Evolutionary conservation across 306 rosid genomes (phyloP).

Genomic region (Datisca glomerata): DNA sequence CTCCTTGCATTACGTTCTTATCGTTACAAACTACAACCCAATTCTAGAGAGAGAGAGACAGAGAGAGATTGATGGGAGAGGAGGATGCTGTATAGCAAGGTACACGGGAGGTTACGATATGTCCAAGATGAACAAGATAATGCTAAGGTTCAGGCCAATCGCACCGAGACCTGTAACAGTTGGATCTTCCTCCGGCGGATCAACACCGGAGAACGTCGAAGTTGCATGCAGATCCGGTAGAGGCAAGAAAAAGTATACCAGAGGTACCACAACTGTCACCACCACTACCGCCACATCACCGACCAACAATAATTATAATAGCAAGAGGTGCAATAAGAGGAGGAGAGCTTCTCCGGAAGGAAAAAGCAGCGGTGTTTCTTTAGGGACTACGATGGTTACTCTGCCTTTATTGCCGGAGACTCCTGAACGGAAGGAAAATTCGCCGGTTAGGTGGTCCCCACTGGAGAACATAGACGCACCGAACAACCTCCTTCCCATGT

Average conservation of each 20-base stretch:
- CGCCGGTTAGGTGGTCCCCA: conserved; percentile 15
- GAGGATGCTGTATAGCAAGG: conserved; percentile 13
- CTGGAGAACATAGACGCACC: conserved; percentile 2
- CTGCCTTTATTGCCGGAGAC: conserved; percentile 62
- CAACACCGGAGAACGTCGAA: neutral
- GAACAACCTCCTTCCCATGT: conserved; percentile 5
- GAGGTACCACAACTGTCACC: neutral
- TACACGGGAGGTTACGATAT: conserved; percentile 1
- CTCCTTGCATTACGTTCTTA: neutral
- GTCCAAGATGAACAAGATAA: conserved; percentile 4
- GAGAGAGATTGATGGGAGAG: neutral
- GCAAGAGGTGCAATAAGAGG: conserved; percentile 28
- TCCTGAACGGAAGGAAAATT: conserved; percentile 39
- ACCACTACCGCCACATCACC: too few species aligned
- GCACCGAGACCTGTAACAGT: neutral
- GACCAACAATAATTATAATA: too few species aligned
- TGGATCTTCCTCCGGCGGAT: neutral
- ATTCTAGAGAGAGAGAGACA: neutral
- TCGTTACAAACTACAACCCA: neutral
- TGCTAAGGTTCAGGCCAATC: neutral
- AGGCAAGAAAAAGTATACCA: neutral
- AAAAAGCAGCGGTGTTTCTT: neutral
- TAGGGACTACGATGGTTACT: conserved; percentile 27
- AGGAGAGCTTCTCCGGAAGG: conserved; percentile 22
- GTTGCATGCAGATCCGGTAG: neutral